phyloP scores from a whole-genome alignment of 1,284 basidiomycete species.

The Garcileccinum viscosum region DNA sequence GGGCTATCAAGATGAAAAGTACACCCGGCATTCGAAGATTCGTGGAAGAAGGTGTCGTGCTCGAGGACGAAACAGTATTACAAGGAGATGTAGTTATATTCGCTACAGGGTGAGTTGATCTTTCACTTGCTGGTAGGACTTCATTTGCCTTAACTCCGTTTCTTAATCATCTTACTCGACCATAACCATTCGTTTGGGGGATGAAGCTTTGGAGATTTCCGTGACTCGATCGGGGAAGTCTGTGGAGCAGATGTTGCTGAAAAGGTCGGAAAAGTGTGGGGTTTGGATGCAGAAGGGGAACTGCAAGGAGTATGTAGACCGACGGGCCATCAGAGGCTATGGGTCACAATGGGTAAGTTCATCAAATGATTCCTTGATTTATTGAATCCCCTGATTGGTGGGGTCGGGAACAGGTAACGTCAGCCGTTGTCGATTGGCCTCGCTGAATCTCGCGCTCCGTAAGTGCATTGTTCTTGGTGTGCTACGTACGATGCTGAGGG shows the following conservation, averaged over 20 bases:
- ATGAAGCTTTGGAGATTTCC: constrained; percentile 33
- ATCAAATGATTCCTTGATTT: not conserved
- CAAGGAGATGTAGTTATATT: constrained; percentile 53
- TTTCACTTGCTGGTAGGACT: not conserved
- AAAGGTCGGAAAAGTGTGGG: constrained; percentile 49
- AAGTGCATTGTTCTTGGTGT: constrained; percentile 8
- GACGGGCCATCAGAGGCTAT: constrained; percentile 39
- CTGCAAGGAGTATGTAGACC: constrained; percentile 43
- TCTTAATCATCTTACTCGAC: not conserved
- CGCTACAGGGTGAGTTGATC: constrained; percentile 44
- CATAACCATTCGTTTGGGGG: not conserved
- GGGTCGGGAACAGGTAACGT: constrained; percentile 36
- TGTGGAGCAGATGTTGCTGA: constrained; percentile 45
- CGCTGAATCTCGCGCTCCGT: constrained; percentile 46
- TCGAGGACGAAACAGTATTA: constrained; percentile 47
- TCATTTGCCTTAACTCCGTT: not conserved
- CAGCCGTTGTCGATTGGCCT: constrained; percentile 38
- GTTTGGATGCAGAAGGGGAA: constrained; percentile 39
- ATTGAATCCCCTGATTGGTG: not conserved
- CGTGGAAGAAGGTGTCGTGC: constrained; percentile 40
- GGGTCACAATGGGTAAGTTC: constrained; percentile 41
- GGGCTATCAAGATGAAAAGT: not conserved
- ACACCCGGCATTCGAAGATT: constrained; percentile 34
- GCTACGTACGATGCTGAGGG: constrained; percentile 3
- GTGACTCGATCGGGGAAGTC: constrained; percentile 40